Evolutionary conservation across 208 protist genomes (phyloP).

Genomic region (Acanthamoeba divionensis): DNA sequence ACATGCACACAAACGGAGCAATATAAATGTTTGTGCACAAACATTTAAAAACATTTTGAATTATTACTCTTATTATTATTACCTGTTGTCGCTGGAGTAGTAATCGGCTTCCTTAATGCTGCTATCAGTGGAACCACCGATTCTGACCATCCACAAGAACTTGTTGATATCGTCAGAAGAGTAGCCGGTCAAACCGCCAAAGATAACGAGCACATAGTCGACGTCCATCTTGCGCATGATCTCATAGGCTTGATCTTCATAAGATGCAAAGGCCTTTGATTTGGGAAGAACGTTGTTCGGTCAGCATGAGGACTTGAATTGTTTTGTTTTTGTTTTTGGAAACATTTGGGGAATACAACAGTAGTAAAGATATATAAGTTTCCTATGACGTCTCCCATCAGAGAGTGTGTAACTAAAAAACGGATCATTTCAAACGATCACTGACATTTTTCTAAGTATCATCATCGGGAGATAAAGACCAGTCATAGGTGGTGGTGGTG

Average conservation of each 20-base stretch:
- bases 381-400: too few relatives aligned
- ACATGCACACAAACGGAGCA: not conserved
- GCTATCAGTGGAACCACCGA: slow-evolving; percentile 56
- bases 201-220: slow-evolving; percentile 96
- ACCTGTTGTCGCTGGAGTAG: slow-evolving; percentile 61
- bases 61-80: not conserved
- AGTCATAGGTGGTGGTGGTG: too few relatives aligned
- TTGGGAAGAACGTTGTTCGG: too few relatives aligned
- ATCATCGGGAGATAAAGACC: too few relatives aligned
- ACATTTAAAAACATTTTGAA: not conserved
- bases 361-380: not conserved
- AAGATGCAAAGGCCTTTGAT: slow-evolving; percentile 79
- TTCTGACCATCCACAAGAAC: slow-evolving; percentile 94
- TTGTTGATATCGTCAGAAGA: slow-evolving; percentile 94
- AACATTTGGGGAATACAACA: too few relatives aligned
- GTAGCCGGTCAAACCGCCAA: slow-evolving; percentile 90
- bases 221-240: slow-evolving; percentile 92
- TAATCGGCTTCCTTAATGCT: slow-evolving; percentile 86
- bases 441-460: too few relatives aligned
- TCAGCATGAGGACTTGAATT: too few relatives aligned
- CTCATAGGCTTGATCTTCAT: slow-evolving; percentile 87
- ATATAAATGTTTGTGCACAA: not conserved
- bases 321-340: too few relatives aligned
- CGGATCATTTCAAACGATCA: not conserved
- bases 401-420: not conserved